These are phyloP conservation scores for Amanita jacksonii DNA, from an alignment of 768 basidiomycete genomes.

Conservation along the genomic window DNA sequence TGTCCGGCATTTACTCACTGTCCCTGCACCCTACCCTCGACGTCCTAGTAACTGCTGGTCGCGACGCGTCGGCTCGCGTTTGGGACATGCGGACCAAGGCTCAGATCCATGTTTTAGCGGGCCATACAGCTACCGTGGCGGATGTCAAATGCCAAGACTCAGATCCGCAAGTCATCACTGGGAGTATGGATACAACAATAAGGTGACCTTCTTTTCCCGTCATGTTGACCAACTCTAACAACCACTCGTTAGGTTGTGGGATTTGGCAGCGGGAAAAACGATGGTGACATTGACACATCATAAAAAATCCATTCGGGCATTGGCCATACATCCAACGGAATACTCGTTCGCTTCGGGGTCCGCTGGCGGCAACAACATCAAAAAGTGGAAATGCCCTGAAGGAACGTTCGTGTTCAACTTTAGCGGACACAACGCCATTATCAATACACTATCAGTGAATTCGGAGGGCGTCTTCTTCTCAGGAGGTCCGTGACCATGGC, in stretches of 20 bases:
- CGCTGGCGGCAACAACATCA: slow-evolving; percentile 99
- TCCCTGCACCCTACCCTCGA: slow-evolving; percentile 94
- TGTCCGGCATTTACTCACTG: slow-evolving; percentile 94
- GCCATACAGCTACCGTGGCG: slow-evolving; percentile 92
- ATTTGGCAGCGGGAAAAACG: slow-evolving; percentile 94
- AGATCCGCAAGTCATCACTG: slow-evolving; percentile 97
- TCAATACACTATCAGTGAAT: slow-evolving; percentile 92
- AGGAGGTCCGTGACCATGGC: slow-evolving; percentile 51
- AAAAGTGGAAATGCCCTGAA: slow-evolving; percentile 99
- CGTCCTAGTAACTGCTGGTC: slow-evolving; percentile 87
- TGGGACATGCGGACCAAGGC: slow-evolving; percentile 99
- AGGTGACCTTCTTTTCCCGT: slow-evolving; percentile 36
- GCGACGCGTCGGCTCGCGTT: slow-evolving; percentile 93
- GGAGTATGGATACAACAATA: slow-evolving; percentile 96
- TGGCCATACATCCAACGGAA: slow-evolving; percentile 93
- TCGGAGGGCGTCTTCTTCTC: slow-evolving; percentile 96
- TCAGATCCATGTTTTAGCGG: slow-evolving; percentile 85
- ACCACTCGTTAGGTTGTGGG: slow-evolving; percentile 74
- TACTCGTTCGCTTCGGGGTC: slow-evolving; percentile 94
- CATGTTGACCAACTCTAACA: background rate
- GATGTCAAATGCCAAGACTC: slow-evolving; percentile 95
- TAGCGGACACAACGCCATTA: slow-evolving; percentile 91
- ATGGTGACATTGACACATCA: slow-evolving; percentile 98
- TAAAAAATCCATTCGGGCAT: slow-evolving; percentile 92
- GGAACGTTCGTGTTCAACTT: slow-evolving; percentile 96